Evolutionary conservation across 108 stramenopile genomes (phyloP), one percentile per base, ranked within the genome.

Genomic region (Cyclostephanos tholiformis): DNA sequence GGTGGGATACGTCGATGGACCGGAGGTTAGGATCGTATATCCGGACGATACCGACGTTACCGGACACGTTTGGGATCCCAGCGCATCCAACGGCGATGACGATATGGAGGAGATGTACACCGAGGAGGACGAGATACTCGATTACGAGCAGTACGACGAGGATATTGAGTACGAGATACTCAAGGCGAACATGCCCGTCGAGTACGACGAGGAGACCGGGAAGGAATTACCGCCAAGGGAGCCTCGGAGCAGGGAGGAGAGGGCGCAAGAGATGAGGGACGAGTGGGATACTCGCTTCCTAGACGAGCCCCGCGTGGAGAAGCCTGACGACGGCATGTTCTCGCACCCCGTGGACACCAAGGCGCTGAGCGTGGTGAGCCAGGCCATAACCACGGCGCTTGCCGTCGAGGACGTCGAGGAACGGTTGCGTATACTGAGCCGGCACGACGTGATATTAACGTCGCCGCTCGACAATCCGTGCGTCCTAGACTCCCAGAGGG

Each of bases 391-490:
- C 48, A 83, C 83, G 4, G 91, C 85, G 1, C 71, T 92, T 38
- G 75, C 82, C 25, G 77, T 82, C 8, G 65, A 75, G 58, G 63
- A 69, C 41, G 91, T 84, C 23, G 94, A 95, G 56, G 77, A 86
- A 6, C 67, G 79, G 10, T 75, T 92, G 66, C 70, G 76, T 41
- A 80, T 95, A 19, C 65, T 95, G 39, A 67, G 69, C 10, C 79
- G 94, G 17, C 94, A 95, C 67, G 90, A 95, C 69, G 30, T 95
- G 16, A 77, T 90, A 32, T 73, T 95, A 67, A 86, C 90, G 4
- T 83, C 81, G 66, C 87, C 91, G 6, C 22, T 73, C 30, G 85
- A 86, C 44, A 67, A 82, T 53, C 80, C 80, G 8, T 69, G 71
- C 23, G 62, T 87, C 3, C 55, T 94, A 26, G 94, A 95, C 56